phyloP scores from a whole-genome alignment of 1,284 basidiomycete genomes.

The Rhodotorula sp. region DNA sequence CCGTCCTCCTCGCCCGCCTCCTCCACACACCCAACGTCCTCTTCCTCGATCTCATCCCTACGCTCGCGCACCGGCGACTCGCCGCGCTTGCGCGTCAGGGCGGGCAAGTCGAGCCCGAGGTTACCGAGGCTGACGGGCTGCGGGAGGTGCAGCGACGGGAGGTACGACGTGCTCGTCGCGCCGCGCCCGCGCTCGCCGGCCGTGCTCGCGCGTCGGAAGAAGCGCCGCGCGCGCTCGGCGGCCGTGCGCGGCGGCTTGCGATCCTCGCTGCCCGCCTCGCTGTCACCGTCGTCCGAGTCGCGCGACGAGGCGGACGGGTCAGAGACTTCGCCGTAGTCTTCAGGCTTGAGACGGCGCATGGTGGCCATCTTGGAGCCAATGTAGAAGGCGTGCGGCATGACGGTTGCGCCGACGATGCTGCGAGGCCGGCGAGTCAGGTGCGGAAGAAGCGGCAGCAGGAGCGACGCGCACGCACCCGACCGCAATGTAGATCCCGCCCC shows the following conservation, averaged over 20 bases:
- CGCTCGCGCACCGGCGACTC: background rate
- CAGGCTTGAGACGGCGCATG: slow-evolving; percentile 62
- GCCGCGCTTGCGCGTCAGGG: background rate
- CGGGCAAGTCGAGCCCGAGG: slow-evolving; percentile 18
- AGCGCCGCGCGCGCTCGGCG: background rate
- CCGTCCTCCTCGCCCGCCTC: background rate
- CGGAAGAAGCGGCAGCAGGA: background rate
- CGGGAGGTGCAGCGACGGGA: slow-evolving; percentile 40
- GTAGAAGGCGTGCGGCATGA: slow-evolving; percentile 90
- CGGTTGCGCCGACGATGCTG: slow-evolving; percentile 71
- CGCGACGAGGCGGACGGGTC: background rate
- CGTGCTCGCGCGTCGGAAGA: background rate
- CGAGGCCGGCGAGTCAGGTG: background rate
- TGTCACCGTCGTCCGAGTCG: slow-evolving; percentile 11
- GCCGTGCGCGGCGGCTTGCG: background rate
- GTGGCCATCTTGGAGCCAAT: slow-evolving; percentile 66
- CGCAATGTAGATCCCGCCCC: slow-evolving; percentile 73
- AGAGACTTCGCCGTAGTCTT: slow-evolving; percentile 27
- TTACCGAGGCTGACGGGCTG: slow-evolving; percentile 47
- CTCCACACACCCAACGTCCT: background rate
- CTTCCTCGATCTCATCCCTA: background rate
- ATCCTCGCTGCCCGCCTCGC: background rate
- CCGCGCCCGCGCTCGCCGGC: background rate
- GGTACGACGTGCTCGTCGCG: background rate
- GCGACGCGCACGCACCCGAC: slow-evolving; percentile 62